phyloP scores from a whole-genome alignment of 306 rosid species.

The Acmispon strigosus region DNA sequence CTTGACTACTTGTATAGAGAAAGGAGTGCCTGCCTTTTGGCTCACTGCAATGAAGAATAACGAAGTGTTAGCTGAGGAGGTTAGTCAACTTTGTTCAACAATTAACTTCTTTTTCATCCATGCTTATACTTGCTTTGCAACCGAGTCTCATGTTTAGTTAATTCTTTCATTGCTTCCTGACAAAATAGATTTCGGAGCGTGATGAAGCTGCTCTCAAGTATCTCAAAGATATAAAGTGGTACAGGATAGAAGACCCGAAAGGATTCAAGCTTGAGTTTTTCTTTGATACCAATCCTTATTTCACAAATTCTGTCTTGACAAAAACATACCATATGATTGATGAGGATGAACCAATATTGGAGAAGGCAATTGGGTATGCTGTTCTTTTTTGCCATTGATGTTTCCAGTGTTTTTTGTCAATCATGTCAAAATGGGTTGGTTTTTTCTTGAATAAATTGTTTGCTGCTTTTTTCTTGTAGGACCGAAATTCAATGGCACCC shows the following conservation, averaged over 20 bases:
- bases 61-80: constrained; percentile 88
- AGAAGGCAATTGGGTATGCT: constrained; percentile 80
- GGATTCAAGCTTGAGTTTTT: constrained; percentile 87
- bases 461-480: constrained; percentile 32
- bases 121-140: neutral
- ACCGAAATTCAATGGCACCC: constrained; percentile 87
- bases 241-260: constrained; percentile 66
- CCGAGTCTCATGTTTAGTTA: neutral
- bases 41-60: constrained; percentile 86
- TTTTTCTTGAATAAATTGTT: neutral
- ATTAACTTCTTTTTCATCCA: neutral
- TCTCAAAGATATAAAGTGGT: constrained; percentile 85
- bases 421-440: neutral
- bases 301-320: constrained; percentile 66
- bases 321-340: constrained; percentile 91
- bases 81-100: constrained; percentile 17
- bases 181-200: constrained; percentile 70
- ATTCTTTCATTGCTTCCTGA: neutral
- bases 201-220: constrained; percentile 87
- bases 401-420: neutral
- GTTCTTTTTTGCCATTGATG: neutral
- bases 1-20: constrained; percentile 43
- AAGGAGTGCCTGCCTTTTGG: constrained; percentile 90
- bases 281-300: constrained; percentile 72
- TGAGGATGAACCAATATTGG: constrained; percentile 85